Base-by-base conservation (phyloP, 75 land plant genomes). In the Sequoiadendron giganteum region DNA sequence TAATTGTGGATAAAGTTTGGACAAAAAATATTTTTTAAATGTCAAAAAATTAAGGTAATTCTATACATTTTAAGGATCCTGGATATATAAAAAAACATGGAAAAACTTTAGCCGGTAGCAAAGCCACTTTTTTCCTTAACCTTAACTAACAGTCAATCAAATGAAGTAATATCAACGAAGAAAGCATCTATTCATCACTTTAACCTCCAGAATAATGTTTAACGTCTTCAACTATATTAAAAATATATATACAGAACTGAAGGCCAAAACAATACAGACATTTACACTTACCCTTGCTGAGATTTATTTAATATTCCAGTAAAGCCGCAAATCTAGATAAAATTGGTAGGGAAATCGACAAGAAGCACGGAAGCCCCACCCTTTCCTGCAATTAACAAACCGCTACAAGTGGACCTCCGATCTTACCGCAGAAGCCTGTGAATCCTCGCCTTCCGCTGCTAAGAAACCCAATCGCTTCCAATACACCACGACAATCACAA, bases 221-320 rank as follows among this genome's bases (percentile, higher is more conserved):
- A 72, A 72, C 10, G 14, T 32, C 14, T 30, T 32, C 76, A 10
- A 72, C 76, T 9, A 72, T 19, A 0, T 36, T 36, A 0, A 10
- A 30, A 72, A 72, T 8, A 48, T 6, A 45, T 0, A 72, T 30
- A 81, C 83, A 43, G 32, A 25, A 45, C 9, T 38, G 48, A 81
- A 45, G 3, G 28, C 2, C 82, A 79, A 19, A 81, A 28, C 18
- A 48, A 11, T 45, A 0, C 25, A 10, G n/a, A 8, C 19, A 21
- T 81, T 81, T 25, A 2, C 83, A 81, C 83, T 38, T 81, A 81
- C 83, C 83, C 43, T 43, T 81, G 83, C 10, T 1, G 48, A 81
- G 49, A 10, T 28, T 42, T 25, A 25, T 38, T 25, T 1, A 14
- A 10, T 11, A 0, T 36, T 72, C 76, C 76, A 30, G 11, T 11